Evolutionary conservation across 2,329 filamentous ascomycete genomes (phyloP).

Genomic region (Fusarium camptoceras): DNA sequence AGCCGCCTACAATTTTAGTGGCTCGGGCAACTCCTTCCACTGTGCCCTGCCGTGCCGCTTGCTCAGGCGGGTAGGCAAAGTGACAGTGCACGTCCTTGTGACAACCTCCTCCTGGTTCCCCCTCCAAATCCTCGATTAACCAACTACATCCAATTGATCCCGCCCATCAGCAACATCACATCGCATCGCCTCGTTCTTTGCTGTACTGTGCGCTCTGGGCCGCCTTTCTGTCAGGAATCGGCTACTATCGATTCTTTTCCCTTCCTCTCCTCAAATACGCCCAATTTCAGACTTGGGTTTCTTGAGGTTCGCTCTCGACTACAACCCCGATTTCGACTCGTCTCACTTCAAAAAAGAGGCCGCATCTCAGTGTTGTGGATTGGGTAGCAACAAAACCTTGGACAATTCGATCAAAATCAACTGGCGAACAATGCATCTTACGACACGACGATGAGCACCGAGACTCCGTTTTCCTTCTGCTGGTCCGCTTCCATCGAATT

Average conservation of each 20-base stretch:
- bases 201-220: slow-evolving; percentile 34
- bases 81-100: slow-evolving; percentile 38
- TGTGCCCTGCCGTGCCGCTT: slow-evolving; percentile 26
- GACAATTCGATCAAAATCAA: slow-evolving; percentile 36
- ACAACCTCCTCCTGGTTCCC: slow-evolving; percentile 42
- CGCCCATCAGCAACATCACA: slow-evolving; percentile 29
- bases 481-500: slow-evolving; percentile 66
- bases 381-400: slow-evolving; percentile 37
- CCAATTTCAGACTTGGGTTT: slow-evolving; percentile 31
- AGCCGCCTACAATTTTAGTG: slow-evolving; percentile 26
- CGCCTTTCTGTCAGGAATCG: slow-evolving; percentile 26
- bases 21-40: slow-evolving; percentile 17
- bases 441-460: slow-evolving; percentile 67
- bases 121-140: slow-evolving; percentile 40
- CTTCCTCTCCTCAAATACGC: slow-evolving; percentile 19
- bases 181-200: slow-evolving; percentile 41
- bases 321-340: slow-evolving; percentile 26
- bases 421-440: slow-evolving; percentile 52
- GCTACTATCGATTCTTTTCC: slow-evolving; percentile 11
- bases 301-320: slow-evolving; percentile 15
- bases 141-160: slow-evolving; percentile 36
- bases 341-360: slow-evolving; percentile 33
- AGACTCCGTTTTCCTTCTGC: slow-evolving; percentile 60
- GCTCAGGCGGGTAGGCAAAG: slow-evolving; percentile 19
- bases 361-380: slow-evolving; percentile 12